Percentiles rank a stretch among this genome's conserved stretches.
phyloP scores from a whole-genome alignment of 169 alveolate species.

The Hepatocystis sp. region DNA sequence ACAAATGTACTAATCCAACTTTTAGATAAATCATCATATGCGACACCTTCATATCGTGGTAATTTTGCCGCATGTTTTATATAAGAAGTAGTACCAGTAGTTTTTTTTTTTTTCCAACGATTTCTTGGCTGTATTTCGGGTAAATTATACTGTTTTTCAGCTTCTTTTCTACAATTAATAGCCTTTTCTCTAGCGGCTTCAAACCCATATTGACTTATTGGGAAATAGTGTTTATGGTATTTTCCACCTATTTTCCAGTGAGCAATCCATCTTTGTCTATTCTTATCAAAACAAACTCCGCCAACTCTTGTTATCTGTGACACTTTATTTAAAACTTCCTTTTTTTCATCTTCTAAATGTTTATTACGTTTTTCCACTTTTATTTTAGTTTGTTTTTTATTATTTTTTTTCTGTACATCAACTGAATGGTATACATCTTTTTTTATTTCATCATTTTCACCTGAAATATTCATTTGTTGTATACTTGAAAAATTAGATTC shows the following conservation, averaged over 20 bases:
- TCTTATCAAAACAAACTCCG: conserved; percentile 73
- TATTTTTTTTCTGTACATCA: conserved; percentile 54
- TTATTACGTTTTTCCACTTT: conserved; percentile 44
- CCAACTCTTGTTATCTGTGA: conserved; percentile 75
- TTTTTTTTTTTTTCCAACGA: conserved; percentile 65
- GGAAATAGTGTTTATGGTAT: conserved; percentile 73
- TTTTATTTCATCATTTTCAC: conserved; percentile 20
- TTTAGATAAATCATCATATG: conserved; percentile 67
- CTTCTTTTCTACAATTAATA: conserved; percentile 69
- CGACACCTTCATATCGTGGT: conserved; percentile 75
- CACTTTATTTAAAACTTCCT: conserved; percentile 65
- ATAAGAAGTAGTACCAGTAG: conserved; percentile 58
- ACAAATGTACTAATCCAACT: conserved; percentile 76
- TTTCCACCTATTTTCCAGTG: conserved; percentile 76
- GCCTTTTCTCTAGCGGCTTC: conserved; percentile 72
- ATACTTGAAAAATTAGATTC: conserved; percentile 20
- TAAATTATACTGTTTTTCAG: conserved; percentile 56
- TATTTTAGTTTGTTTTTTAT: conserved; percentile 46
- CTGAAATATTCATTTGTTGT: conserved; percentile 16
- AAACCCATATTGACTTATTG: conserved; percentile 74
- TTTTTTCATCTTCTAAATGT: conserved; percentile 61
- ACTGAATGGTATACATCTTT: conserved; percentile 12
- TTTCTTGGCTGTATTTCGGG: conserved; percentile 76
- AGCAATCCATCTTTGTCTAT: conserved; percentile 75
- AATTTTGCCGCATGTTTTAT: conserved; percentile 54